Evolutionary conservation across 1,139 yeast species (phyloP).

Genomic region (Nakaseomyces bracarensis): DNA sequence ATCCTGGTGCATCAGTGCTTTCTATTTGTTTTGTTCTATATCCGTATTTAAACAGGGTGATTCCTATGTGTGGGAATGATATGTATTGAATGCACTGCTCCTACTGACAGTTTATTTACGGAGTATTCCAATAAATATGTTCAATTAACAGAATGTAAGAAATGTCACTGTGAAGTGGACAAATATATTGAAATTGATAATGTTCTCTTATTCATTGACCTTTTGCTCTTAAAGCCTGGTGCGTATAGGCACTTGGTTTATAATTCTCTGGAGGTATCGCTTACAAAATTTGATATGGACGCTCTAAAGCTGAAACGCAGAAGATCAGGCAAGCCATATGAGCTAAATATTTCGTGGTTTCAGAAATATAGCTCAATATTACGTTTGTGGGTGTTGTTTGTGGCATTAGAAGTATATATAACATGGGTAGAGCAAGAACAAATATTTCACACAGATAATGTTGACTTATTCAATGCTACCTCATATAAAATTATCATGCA

Average conservation of each 20-base stretch:
- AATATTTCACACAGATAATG: slow-evolving; percentile 23
- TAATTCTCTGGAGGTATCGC: slow-evolving; percentile 45
- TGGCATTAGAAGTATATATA: slow-evolving; percentile 83
- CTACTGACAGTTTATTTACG: slow-evolving; percentile 58
- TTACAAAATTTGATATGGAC: slow-evolving; percentile 10
- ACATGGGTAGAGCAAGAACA: slow-evolving; percentile 89
- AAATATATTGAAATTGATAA: slow-evolving; percentile 86
- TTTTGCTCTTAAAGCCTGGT: slow-evolving; percentile 72
- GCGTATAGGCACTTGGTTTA: slow-evolving; percentile 86
- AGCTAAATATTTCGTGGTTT: slow-evolving; percentile 19
- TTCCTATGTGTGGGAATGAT: slow-evolving; percentile 45
- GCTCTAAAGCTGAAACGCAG: slow-evolving; percentile 8
- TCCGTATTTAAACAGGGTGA: too few relatives aligned
- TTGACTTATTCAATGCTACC: not conserved
- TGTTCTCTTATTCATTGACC: slow-evolving; percentile 74
- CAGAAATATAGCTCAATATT: slow-evolving; percentile 26
- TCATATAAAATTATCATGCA: slow-evolving; percentile 24
- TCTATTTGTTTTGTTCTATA: too few relatives aligned
- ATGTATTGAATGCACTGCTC: slow-evolving; percentile 76
- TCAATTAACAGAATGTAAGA: slow-evolving; percentile 66
- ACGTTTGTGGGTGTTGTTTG: slow-evolving; percentile 53
- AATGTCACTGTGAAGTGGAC: slow-evolving; percentile 72
- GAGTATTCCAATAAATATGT: slow-evolving; percentile 73
- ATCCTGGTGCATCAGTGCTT: too few relatives aligned
- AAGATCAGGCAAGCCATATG: not conserved